phyloP scores from a whole-genome alignment of 2,329 filamentous ascomycete genomes.

The Thelonectria blattea region DNA sequence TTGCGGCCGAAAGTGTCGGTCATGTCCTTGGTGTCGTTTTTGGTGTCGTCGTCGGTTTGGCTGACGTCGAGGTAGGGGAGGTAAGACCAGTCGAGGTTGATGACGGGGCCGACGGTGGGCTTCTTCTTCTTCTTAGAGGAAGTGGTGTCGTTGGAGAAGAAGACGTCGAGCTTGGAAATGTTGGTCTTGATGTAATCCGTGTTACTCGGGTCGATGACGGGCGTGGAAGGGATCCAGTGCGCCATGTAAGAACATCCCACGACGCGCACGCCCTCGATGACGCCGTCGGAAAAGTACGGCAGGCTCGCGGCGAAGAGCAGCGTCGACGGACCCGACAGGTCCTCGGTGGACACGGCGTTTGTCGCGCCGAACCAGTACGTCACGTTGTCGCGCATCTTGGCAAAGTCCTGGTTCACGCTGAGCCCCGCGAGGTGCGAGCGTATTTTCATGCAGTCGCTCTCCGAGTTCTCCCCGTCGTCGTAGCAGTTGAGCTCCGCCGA shows the following conservation, averaged over 20 bases:
- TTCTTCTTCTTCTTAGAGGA: not conserved
- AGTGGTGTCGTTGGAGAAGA: not conserved
- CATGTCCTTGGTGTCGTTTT: not conserved
- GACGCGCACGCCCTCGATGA: not conserved
- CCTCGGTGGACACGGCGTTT: not conserved
- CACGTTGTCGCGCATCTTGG: not conserved
- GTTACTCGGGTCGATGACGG: not conserved
- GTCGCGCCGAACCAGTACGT: not conserved
- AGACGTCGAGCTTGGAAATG: conserved; percentile 3
- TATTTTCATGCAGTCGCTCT: conserved; percentile 1
- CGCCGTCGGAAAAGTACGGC: not conserved
- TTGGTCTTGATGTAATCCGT: conserved; percentile 4
- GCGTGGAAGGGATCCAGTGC: conserved; percentile 7
- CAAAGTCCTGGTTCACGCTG: not conserved
- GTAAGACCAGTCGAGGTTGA: not conserved
- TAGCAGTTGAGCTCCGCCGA: conserved; percentile 3
- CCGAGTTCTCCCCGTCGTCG: not conserved
- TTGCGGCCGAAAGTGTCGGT: not conserved
- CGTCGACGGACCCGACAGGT: not conserved
- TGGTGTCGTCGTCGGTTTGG: not conserved
- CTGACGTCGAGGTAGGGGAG: not conserved
- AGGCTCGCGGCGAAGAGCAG: not conserved
- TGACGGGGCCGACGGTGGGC: not conserved
- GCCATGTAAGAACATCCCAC: conserved; percentile 10
- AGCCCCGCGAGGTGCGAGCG: not conserved